Evolutionary conservation across 2,329 filamentous ascomycete genomes (phyloP).

Genomic region (Fusarium piperis): DNA sequence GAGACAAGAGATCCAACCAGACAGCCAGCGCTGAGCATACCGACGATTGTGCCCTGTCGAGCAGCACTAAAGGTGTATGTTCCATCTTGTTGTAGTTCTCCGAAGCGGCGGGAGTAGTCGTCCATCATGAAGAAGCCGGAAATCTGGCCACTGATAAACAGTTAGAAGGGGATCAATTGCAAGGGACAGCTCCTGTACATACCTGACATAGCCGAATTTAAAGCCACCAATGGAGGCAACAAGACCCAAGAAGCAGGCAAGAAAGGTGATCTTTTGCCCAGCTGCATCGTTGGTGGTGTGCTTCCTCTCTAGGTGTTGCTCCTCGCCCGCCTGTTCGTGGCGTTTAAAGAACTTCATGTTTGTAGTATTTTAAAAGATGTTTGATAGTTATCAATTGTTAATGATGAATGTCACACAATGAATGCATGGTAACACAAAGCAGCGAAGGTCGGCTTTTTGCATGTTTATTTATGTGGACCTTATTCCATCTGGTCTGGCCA

Average conservation of each 20-base stretch:
- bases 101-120: constrained; percentile 66
- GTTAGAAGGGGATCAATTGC: neutral
- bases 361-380: constrained; percentile 6
- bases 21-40: constrained; percentile 69
- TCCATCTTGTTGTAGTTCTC: constrained; percentile 51
- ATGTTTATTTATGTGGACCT: constrained; percentile 34
- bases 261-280: constrained; percentile 49
- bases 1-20: constrained; percentile 66
- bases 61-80: constrained; percentile 63
- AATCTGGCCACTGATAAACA: constrained; percentile 61
- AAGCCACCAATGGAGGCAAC: constrained; percentile 66
- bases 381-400: neutral
- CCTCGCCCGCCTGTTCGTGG: constrained; percentile 29
- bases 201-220: constrained; percentile 68
- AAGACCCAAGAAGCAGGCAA: constrained; percentile 59
- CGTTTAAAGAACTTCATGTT: constrained; percentile 38
- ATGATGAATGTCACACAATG: constrained; percentile 14
- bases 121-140: constrained; percentile 70
- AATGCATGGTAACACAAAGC: constrained; percentile 7
- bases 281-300: constrained; percentile 2
- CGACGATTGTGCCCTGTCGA: constrained; percentile 70
- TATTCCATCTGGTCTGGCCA: constrained; percentile 1
- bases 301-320: constrained; percentile 33
- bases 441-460: constrained; percentile 30
- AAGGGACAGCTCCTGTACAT: constrained; percentile 24